Conservation (phyloP, 2,329 filamentous ascomycete genomes). For the Fusarium staphyleae region DNA sequence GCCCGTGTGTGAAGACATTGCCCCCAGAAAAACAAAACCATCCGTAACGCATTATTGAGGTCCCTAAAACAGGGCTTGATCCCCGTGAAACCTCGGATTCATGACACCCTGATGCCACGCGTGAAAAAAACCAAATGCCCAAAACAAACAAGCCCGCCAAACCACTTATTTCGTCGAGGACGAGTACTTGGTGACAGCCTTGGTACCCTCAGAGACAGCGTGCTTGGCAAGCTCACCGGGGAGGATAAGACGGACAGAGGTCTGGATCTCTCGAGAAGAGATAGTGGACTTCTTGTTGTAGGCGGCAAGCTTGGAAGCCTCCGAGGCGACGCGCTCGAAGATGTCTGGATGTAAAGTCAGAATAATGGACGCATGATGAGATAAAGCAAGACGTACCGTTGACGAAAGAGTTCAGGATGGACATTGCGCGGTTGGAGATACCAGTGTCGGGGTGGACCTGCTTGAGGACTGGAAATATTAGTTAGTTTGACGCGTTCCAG, state of each 20-base stretch:
- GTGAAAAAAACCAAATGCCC: constrained; percentile 57
- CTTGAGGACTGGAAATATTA: constrained; percentile 79
- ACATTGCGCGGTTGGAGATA: constrained; percentile 99
- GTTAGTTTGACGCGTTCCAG: constrained; percentile 31
- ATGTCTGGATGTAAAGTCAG: constrained; percentile 70
- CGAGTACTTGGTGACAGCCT: constrained; percentile 99
- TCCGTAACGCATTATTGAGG: constrained; percentile 78
- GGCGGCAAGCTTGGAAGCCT: constrained; percentile 97
- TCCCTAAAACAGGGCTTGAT: constrained; percentile 48
- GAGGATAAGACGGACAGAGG: constrained; percentile 96
- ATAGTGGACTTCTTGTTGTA: constrained; percentile 99
- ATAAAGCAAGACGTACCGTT: constrained; percentile 71
- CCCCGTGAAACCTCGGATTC: constrained; percentile 58
- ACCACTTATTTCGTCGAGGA: constrained; percentile 94
- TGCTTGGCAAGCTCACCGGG: constrained; percentile 99
- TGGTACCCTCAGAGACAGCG: constrained; percentile 98
- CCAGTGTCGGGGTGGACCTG: constrained; percentile 99
- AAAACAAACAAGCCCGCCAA: constrained; percentile 66
- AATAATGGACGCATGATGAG: background rate
- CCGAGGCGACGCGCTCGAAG: constrained; percentile 98
- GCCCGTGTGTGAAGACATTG: constrained; percentile 72
- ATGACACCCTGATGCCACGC: constrained; percentile 67
- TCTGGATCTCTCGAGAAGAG: constrained; percentile 99
- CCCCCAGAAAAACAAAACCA: constrained; percentile 70
- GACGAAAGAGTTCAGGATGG: constrained; percentile 99